These are phyloP conservation scores for Talaromyces sp. DNA, from an alignment of 2,329 filamentous ascomycete species.

Conservation along the genomic window DNA sequence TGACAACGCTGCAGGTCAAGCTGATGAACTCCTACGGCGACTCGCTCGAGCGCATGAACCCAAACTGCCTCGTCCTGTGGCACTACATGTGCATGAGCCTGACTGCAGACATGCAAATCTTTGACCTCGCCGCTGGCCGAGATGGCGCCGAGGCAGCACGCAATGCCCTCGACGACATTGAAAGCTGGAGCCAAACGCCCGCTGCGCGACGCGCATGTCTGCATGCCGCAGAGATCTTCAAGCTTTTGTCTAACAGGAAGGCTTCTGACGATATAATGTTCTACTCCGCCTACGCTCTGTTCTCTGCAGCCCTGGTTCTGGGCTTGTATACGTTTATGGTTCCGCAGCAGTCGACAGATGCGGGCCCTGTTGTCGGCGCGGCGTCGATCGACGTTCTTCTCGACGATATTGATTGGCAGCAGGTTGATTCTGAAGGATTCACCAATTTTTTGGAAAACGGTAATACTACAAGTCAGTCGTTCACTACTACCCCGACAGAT, in stretches of 20 bases:
- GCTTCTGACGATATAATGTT: slow-evolving; percentile 49
- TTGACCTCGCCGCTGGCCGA: slow-evolving; percentile 48
- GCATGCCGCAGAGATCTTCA: slow-evolving; percentile 49
- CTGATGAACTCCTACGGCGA: slow-evolving; percentile 33
- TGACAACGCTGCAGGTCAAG: slow-evolving; percentile 28
- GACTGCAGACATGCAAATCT: slow-evolving; percentile 47
- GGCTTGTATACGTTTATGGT: slow-evolving; percentile 48
- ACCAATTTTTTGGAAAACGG: slow-evolving; percentile 26
- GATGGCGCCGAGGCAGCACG: slow-evolving; percentile 42
- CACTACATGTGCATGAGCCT: slow-evolving; percentile 49
- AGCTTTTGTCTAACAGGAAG: slow-evolving; percentile 45
- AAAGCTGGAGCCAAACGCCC: slow-evolving; percentile 46
- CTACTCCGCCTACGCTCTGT: slow-evolving; percentile 45
- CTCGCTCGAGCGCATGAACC: slow-evolving; percentile 37
- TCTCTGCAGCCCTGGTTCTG: slow-evolving; percentile 46
- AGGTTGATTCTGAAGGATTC: slow-evolving; percentile 42
- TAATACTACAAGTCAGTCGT: slow-evolving; percentile 1
- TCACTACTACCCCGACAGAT: slow-evolving; percentile 13
- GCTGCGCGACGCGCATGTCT: slow-evolving; percentile 46
- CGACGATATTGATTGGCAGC: slow-evolving; percentile 46
- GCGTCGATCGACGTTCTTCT: slow-evolving; percentile 33
- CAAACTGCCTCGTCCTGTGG: slow-evolving; percentile 48
- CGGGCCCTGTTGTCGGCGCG: slow-evolving; percentile 15
- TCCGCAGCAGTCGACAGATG: slow-evolving; percentile 18
- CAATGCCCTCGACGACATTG: slow-evolving; percentile 46